These are phyloP conservation scores for Claviceps spartinae DNA, from an alignment of 2,329 filamentous ascomycete species.

Conservation along the genomic window DNA sequence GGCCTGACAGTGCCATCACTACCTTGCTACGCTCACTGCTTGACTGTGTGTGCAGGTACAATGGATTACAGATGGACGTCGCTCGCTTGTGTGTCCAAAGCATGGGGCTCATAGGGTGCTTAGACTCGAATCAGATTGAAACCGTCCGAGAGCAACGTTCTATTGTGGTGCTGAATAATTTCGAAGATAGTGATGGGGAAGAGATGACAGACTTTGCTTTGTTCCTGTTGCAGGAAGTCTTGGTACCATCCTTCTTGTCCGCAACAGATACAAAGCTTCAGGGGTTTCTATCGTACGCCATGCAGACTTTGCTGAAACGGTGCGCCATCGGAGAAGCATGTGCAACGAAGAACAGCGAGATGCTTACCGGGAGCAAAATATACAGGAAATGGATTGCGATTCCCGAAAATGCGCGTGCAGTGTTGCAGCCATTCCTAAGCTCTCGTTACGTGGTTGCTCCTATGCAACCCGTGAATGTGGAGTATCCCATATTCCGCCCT, in stretches of 20 bases:
- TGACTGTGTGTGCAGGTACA: constrained; percentile 74
- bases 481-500: constrained; percentile 67
- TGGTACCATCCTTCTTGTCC: constrained; percentile 85
- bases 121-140: constrained; percentile 85
- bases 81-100: constrained; percentile 64
- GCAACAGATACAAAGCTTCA: constrained; percentile 78
- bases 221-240: constrained; percentile 71
- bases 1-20: constrained; percentile 62
- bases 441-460: constrained; percentile 68
- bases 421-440: constrained; percentile 73
- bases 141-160: constrained; percentile 62
- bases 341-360: constrained; percentile 24
- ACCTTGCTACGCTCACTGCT: constrained; percentile 64
- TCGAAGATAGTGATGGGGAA: constrained; percentile 56
- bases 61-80: constrained; percentile 52
- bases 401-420: constrained; percentile 64
- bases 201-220: constrained; percentile 80
- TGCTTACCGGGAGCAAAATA: constrained; percentile 39
- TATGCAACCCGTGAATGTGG: constrained; percentile 39
- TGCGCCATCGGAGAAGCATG: constrained; percentile 55
- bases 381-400: constrained; percentile 67
- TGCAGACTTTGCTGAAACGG: constrained; percentile 77
- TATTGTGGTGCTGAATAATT: constrained; percentile 82
- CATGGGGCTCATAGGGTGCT: constrained; percentile 76
- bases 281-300: constrained; percentile 83